phyloP scores from a whole-genome alignment of 352 stramenopile genomes.

The Elongisporangium senticosum region DNA sequence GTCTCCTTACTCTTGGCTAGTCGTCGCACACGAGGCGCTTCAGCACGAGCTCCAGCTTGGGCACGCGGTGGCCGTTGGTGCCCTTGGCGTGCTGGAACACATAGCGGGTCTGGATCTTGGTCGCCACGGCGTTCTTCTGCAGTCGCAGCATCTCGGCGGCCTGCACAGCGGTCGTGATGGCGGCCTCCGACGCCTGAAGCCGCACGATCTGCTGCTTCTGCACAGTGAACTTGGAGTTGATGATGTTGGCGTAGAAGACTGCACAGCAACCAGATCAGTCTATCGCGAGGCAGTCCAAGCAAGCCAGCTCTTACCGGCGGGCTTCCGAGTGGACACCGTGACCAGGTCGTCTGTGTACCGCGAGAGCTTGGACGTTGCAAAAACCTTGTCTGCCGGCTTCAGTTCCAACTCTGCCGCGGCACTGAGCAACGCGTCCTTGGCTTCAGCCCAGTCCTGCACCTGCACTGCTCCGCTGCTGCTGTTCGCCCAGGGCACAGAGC shows the following conservation, averaged over 20 bases:
- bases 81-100: conserved; percentile 47
- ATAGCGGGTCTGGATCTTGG: conserved; percentile 72
- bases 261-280: background rate
- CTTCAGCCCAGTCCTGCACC: conserved; percentile 27
- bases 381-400: conserved; percentile 33
- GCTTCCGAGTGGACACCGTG: conserved; percentile 61
- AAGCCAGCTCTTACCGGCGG: conserved; percentile 33
- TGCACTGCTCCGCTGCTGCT: conserved; percentile 12
- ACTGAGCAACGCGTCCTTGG: conserved; percentile 28
- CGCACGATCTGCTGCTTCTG: conserved; percentile 62
- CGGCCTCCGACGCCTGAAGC: conserved; percentile 57
- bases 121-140: conserved; percentile 48
- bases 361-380: conserved; percentile 46
- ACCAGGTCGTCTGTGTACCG: conserved; percentile 71
- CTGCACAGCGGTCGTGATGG: conserved; percentile 73
- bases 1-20: conserved; percentile 10
- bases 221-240: conserved; percentile 72
- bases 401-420: conserved; percentile 41
- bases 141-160: conserved; percentile 57
- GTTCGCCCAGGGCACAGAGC: conserved; percentile 42
- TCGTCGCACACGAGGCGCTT: conserved; percentile 28
- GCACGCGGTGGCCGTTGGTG: conserved; percentile 49
- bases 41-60: conserved; percentile 66
- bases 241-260: conserved; percentile 80
- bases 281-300: background rate